Evolutionary conservation across 2,329 filamentous ascomycete species (phyloP).

Genomic region (Diaporthe australafricana): DNA sequence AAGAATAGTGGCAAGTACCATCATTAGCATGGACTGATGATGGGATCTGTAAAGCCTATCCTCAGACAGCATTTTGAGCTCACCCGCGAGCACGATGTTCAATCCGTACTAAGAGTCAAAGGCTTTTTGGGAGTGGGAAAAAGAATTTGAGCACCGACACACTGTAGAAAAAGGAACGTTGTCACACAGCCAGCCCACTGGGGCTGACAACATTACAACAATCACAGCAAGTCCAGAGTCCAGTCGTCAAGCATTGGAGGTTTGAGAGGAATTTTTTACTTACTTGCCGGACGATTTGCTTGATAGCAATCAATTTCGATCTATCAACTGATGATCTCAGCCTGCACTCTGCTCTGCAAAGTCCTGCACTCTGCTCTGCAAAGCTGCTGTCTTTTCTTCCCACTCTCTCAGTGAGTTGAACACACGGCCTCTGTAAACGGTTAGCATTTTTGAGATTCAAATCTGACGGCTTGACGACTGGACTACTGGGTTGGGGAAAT

Average conservation of each 20-base stretch:
- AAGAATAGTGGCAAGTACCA: no score
- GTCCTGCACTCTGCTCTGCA: not conserved
- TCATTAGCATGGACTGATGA: not conserved
- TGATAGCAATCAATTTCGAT: no score
- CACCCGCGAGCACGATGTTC: not conserved
- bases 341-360: not conserved
- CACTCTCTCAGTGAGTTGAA: not conserved
- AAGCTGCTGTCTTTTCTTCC: not conserved
- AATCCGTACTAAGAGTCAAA: no score
- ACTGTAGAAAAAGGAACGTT: not conserved
- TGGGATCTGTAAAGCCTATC: not conserved
- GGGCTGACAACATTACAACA: not conserved
- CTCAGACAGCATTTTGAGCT: not conserved
- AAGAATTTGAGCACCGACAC: not conserved
- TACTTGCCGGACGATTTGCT: no score
- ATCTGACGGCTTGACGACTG: slow-evolving; percentile 10
- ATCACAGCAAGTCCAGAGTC: not conserved
- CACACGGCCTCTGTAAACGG: not conserved
- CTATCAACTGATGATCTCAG: not conserved
- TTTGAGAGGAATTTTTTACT: not conserved
- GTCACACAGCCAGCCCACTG: not conserved
- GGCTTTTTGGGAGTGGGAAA: no score
- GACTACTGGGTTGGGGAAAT: not conserved
- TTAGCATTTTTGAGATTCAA: not conserved
- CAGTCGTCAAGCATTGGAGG: not conserved